Conservation (phyloP, 1,284 basidiomycete genomes). For the Ceratobasidium theobromae region DNA sequence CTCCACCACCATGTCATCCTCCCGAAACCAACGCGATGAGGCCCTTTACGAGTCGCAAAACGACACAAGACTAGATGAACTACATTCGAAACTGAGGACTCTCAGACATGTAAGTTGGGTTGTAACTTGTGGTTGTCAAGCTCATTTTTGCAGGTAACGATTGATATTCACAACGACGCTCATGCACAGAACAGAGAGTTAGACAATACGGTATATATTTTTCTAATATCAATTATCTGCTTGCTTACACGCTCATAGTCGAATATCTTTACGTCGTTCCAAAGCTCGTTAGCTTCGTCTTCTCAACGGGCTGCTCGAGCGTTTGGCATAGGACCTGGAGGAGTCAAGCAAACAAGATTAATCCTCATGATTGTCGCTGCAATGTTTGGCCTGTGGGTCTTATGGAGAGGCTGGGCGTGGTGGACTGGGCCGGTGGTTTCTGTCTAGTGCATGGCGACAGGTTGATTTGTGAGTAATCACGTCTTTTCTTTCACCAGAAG, state of each 20-base stretch:
- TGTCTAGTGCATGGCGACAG: no score
- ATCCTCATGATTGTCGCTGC: slow-evolving; percentile 58
- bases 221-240: not conserved
- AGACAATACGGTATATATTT: slow-evolving; percentile 63
- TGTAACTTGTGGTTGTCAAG: slow-evolving; percentile 24
- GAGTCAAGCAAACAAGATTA: slow-evolving; percentile 65
- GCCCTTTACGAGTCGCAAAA: slow-evolving; percentile 69
- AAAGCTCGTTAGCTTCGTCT: slow-evolving; percentile 59
- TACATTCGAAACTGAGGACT: slow-evolving; percentile 76
- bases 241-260: slow-evolving; percentile 47
- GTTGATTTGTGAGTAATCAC: no score
- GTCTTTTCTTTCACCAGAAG: no score
- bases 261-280: slow-evolving; percentile 66
- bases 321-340: slow-evolving; percentile 65
- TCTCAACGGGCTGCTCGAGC: slow-evolving; percentile 66
- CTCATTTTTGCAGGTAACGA: slow-evolving; percentile 58
- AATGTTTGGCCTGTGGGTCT: slow-evolving; percentile 49
- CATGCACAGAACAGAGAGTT: slow-evolving; percentile 77
- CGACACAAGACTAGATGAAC: slow-evolving; percentile 74
- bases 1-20: slow-evolving; percentile 15
- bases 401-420: slow-evolving; percentile 44
- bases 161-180: slow-evolving; percentile 76
- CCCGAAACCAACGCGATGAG: slow-evolving; percentile 35
- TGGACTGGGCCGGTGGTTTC: slow-evolving; percentile 38
- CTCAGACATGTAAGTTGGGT: slow-evolving; percentile 63